A percentile compares a stretch with the other conserved stretches of the same genome.
phyloP scores from a whole-genome alignment of 169 alveolate species.

The Plasmodium malariae region DNA sequence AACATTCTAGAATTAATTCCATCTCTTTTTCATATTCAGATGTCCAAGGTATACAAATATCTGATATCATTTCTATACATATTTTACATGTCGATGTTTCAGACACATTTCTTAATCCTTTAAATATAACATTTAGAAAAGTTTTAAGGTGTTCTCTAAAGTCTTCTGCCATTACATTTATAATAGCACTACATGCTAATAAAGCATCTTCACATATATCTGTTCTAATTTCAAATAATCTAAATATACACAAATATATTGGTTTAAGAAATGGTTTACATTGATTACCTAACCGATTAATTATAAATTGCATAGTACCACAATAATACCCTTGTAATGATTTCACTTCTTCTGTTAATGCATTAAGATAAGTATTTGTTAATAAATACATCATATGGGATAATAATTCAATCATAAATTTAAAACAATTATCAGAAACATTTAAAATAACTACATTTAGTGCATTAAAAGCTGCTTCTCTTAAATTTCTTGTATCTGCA shows the following conservation, averaged over 20 bases:
- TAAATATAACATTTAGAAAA: conserved; percentile 76
- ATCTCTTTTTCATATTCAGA: conserved; percentile 79
- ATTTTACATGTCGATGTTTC: conserved; percentile 79
- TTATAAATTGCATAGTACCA: conserved; percentile 85
- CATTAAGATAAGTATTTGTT: conserved; percentile 72
- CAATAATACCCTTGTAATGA: conserved; percentile 77
- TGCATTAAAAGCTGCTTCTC: conserved; percentile 82
- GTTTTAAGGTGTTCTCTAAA: conserved; percentile 75
- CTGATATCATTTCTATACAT: conserved; percentile 89
- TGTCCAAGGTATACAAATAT: conserved; percentile 87
- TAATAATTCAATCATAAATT: conserved; percentile 82
- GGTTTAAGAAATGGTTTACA: conserved; percentile 78
- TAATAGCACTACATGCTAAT: conserved; percentile 87
- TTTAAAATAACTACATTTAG: conserved; percentile 80
- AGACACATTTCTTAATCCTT: conserved; percentile 74
- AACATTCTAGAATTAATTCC: conserved; percentile 78
- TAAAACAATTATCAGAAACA: conserved; percentile 79
- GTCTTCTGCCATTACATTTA: conserved; percentile 82
- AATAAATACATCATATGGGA: conserved; percentile 77
- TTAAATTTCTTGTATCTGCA: conserved; percentile 82
- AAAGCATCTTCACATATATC: conserved; percentile 88
- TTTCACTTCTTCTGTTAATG: conserved; percentile 77
- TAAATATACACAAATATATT: conserved; percentile 76
- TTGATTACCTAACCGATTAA: conserved; percentile 80
- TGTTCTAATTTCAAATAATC: conserved; percentile 69